Percentiles rank a stretch among this genome's conserved stretches.
phyloP scores from a whole-genome alignment of 768 basidiomycete genomes.

The Boletus rubropictus region DNA sequence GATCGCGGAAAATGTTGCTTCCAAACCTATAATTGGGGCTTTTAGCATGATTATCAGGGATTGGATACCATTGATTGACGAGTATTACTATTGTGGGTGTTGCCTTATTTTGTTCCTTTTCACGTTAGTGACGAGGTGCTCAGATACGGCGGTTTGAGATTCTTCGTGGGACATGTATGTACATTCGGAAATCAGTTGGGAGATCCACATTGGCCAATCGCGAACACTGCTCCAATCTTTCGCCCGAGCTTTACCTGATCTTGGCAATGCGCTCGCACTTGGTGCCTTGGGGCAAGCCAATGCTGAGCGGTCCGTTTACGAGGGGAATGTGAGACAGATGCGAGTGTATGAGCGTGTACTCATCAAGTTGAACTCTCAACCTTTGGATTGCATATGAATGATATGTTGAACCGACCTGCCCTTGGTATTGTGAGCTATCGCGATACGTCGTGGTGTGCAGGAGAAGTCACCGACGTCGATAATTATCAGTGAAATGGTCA shows the following conservation, averaged over 20 bases:
- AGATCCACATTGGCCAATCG: slow-evolving; percentile 1
- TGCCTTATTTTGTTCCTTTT: background rate
- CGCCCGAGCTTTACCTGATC: background rate
- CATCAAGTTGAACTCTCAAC: too few species aligned
- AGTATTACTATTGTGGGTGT: slow-evolving; percentile 85
- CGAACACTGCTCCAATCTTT: background rate
- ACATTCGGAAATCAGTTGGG: background rate
- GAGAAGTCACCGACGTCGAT: too few species aligned
- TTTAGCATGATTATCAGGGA: slow-evolving; percentile 68
- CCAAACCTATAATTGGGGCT: slow-evolving; percentile 60
- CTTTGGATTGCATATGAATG: too few species aligned
- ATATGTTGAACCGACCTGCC: too few species aligned
- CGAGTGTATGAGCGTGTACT: too few species aligned
- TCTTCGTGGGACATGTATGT: slow-evolving; percentile 1
- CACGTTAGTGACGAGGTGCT: slow-evolving; percentile 4
- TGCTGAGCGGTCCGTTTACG: too few species aligned
- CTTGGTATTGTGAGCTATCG: too few species aligned
- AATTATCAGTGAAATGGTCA: too few species aligned
- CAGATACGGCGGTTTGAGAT: slow-evolving; percentile 43
- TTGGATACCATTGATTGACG: slow-evolving; percentile 85
- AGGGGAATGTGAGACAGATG: too few species aligned
- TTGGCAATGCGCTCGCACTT: background rate
- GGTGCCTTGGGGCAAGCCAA: background rate
- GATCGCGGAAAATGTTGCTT: slow-evolving; percentile 49
- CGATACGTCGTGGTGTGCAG: too few species aligned